phyloP scores from a whole-genome alignment of 306 rosid genomes.

The Begonia fuchsioides region DNA sequence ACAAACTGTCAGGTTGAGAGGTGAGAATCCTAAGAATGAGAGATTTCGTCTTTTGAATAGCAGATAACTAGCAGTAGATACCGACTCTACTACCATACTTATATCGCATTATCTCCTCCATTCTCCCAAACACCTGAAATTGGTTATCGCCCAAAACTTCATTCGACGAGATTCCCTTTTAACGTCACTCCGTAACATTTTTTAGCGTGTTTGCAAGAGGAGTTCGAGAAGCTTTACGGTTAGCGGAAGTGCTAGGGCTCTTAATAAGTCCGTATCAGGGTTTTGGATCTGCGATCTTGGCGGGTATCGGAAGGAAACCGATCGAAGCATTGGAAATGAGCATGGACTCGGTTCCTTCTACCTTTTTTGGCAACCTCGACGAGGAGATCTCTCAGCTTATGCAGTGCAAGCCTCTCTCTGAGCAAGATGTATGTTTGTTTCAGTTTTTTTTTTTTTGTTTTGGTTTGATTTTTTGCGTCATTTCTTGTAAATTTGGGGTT shows the following conservation, averaged over 20 bases:
- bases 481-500: neutral
- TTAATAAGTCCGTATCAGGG: conserved; percentile 8
- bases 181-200: too few relatives aligned
- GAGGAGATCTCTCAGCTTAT: conserved; percentile 93
- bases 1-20: too few relatives aligned
- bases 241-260: neutral
- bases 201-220: neutral
- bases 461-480: neutral
- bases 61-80: too few relatives aligned
- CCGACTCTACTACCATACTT: too few relatives aligned
- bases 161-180: too few relatives aligned
- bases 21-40: too few relatives aligned
- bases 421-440: conserved; percentile 50
- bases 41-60: too few relatives aligned
- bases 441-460: neutral
- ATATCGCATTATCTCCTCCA: too few relatives aligned
- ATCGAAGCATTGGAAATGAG: conserved; percentile 4
- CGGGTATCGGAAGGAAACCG: neutral
- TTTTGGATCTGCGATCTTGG: conserved; percentile 24
- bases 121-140: too few relatives aligned
- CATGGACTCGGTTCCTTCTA: conserved; percentile 78
- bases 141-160: too few relatives aligned
- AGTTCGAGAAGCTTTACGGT: neutral
- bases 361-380: conserved; percentile 76
- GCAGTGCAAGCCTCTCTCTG: conserved; percentile 99